Conservation (phyloP, 805 yeast genomes). For the Monosporozyma siamensis region DNA sequence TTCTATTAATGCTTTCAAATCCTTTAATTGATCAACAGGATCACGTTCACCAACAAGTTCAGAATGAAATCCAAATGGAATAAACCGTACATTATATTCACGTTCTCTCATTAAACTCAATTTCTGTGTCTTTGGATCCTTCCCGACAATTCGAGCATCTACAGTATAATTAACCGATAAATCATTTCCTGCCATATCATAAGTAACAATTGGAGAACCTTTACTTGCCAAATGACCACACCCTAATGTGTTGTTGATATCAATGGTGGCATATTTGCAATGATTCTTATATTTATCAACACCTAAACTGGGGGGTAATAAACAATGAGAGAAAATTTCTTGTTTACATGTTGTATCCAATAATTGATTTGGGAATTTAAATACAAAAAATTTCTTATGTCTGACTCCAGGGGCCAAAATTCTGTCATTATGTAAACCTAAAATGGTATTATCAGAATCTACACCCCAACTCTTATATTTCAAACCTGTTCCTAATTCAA, state of each 20-base stretch:
- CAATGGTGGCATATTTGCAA: constrained; percentile 27
- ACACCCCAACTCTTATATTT: constrained; percentile 35
- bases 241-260: constrained; percentile 29
- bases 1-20: constrained; percentile 17
- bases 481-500: constrained; percentile 45
- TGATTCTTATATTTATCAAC: constrained; percentile 26
- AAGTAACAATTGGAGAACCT: constrained; percentile 47
- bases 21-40: constrained; percentile 16
- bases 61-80: constrained; percentile 32
- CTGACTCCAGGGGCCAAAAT: constrained; percentile 39
- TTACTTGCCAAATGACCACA: constrained; percentile 43
- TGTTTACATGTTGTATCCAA: constrained; percentile 46
- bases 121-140: constrained; percentile 26
- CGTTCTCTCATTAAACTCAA: constrained; percentile 29
- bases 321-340: constrained; percentile 31
- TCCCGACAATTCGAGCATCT: constrained; percentile 48
- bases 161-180: constrained; percentile 43
- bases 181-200: constrained; percentile 40
- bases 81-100: constrained; percentile 32
- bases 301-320: constrained; percentile 36
- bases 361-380: constrained; percentile 46
- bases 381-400: constrained; percentile 51
- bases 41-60: neutral
- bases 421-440: constrained; percentile 44
- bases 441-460: constrained; percentile 39